Percentiles rank a stretch among this genome's conserved stretches.
These are phyloP conservation scores for Metarhizium album DNA, from an alignment of 2,329 filamentous ascomycete genomes.

Conservation along the genomic window DNA sequence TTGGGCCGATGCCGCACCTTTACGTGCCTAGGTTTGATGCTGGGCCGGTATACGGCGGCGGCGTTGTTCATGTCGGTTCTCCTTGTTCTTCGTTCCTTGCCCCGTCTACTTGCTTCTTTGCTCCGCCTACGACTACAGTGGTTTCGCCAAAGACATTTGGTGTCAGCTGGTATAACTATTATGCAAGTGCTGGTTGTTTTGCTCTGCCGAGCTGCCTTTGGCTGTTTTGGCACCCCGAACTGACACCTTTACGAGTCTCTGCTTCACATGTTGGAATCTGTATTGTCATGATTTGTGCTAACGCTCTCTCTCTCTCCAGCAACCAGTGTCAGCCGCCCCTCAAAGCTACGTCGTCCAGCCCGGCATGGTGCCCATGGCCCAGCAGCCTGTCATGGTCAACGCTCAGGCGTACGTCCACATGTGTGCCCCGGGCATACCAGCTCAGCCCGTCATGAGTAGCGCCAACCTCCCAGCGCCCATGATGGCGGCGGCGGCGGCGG, in stretches of 20 bases:
- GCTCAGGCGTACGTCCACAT: constrained; percentile 15
- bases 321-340: constrained; percentile 19
- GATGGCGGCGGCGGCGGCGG: constrained; percentile 12
- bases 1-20: constrained; percentile 42
- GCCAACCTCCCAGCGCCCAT: constrained; percentile 14
- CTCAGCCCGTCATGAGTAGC: constrained; percentile 20
- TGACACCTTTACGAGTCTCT: neutral
- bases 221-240: neutral
- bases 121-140: constrained; percentile 18
- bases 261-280: too few species aligned
- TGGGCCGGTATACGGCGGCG: neutral
- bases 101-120: constrained; percentile 11
- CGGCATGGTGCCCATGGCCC: constrained; percentile 5
- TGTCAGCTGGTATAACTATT: constrained; percentile 22
- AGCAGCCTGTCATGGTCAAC: constrained; percentile 23
- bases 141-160: constrained; percentile 23
- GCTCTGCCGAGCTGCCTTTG: neutral
- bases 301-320: constrained; percentile 15
- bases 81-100: constrained; percentile 6
- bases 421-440: constrained; percentile 11
- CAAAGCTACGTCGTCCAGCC: constrained; percentile 22
- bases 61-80: constrained; percentile 22
- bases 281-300: neutral
- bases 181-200: constrained; percentile 26
- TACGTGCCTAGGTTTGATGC: constrained; percentile 45